These are phyloP conservation scores for Triangularia verruculosa DNA, from an alignment of 2,329 filamentous ascomycete species.

Conservation along the genomic window DNA sequence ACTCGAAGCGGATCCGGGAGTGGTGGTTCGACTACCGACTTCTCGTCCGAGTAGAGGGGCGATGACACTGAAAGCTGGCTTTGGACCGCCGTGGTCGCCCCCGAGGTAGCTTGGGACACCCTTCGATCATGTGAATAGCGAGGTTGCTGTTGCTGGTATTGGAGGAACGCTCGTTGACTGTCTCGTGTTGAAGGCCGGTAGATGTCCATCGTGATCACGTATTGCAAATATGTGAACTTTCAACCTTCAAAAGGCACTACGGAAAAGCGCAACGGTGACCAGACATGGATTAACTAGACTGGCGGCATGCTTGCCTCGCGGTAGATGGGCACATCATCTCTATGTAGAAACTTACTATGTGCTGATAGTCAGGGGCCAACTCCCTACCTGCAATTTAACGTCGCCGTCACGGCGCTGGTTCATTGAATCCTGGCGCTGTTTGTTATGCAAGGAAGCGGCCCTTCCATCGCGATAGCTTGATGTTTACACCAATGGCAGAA, in stretches of 20 bases:
- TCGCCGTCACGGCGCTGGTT: background rate
- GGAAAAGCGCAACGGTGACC: background rate
- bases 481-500: background rate
- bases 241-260: background rate
- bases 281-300: background rate
- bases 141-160: background rate
- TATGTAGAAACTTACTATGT: background rate
- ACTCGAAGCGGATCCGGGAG: background rate
- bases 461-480: background rate
- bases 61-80: background rate
- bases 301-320: background rate
- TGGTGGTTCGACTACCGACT: conserved; percentile 8
- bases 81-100: background rate
- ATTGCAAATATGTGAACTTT: background rate
- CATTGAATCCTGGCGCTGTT: background rate
- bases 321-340: background rate
- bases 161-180: conserved; percentile 3
- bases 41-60: conserved; percentile 3
- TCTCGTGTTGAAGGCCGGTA: conserved; percentile 6
- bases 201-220: conserved; percentile 2
- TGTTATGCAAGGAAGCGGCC: background rate
- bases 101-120: background rate
- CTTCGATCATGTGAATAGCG: background rate
- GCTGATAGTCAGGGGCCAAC: background rate
- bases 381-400: background rate